phyloP scores from a whole-genome alignment of 2,329 filamentous ascomycete species.

The Immersiporthe knoxdaviesiana region DNA sequence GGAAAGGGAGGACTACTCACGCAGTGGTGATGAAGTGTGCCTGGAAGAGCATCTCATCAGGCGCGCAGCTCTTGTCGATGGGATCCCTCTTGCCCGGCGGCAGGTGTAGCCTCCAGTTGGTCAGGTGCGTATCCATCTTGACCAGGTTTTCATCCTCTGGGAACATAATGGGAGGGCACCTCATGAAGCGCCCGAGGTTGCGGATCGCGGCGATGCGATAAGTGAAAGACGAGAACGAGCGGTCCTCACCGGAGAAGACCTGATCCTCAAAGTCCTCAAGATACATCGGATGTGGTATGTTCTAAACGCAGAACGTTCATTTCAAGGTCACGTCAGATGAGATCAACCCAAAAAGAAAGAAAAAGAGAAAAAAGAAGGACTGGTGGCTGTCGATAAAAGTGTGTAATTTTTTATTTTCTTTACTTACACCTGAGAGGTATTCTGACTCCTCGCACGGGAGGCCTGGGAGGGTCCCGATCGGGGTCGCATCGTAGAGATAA shows the following conservation, averaged over 20 bases:
- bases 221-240: constrained; percentile 79
- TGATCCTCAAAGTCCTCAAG: constrained; percentile 76
- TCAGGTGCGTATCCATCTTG: constrained; percentile 56
- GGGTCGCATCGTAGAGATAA: constrained; percentile 66
- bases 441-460: constrained; percentile 79
- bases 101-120: constrained; percentile 80
- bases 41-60: constrained; percentile 92
- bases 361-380: too few species aligned
- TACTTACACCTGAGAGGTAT: constrained; percentile 62
- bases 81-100: constrained; percentile 72
- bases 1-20: constrained; percentile 41
- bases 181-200: constrained; percentile 77
- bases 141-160: constrained; percentile 57
- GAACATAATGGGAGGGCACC: constrained; percentile 54
- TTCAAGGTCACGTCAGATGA: constrained; percentile 7
- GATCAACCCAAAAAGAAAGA: constrained; percentile 17
- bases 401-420: neutral
- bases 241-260: constrained; percentile 72
- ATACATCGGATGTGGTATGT: constrained; percentile 61
- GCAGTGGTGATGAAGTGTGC: constrained; percentile 77
- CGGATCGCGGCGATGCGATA: constrained; percentile 82
- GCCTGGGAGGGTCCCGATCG: constrained; percentile 63
- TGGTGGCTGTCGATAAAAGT: too few species aligned
- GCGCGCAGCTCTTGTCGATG: constrained; percentile 68
- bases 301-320: constrained; percentile 41